phyloP scores from a whole-genome alignment of 805 yeast genomes.

The Wickerhamomyces chaumierensis region DNA sequence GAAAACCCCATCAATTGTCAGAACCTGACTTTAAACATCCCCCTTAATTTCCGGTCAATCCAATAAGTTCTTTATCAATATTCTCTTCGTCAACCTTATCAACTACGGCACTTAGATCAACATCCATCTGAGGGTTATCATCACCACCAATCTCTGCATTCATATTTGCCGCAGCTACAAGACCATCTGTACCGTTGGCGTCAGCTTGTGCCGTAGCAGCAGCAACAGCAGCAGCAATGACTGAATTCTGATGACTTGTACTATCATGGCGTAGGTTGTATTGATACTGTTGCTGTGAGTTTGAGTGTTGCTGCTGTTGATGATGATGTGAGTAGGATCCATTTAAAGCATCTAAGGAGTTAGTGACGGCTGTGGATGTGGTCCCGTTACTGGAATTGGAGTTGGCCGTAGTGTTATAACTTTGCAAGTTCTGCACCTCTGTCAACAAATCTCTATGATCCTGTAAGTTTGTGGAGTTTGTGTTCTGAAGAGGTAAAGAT shows the following conservation, averaged over 20 bases:
- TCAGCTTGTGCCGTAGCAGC: too few relatives aligned
- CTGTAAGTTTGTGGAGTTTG: too few relatives aligned
- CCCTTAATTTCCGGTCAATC: constrained; percentile 6
- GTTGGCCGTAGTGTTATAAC: too few relatives aligned
- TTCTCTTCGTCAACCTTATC: constrained; percentile 8
- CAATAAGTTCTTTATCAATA: constrained; percentile 17
- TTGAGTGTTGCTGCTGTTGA: not conserved
- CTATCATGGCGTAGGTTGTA: not conserved
- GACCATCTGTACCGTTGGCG: too few relatives aligned
- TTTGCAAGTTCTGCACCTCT: too few relatives aligned
- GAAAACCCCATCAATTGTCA: too few relatives aligned
- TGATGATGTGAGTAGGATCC: not conserved
- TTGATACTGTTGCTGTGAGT: not conserved
- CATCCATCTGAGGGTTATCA: not conserved
- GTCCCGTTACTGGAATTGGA: too few relatives aligned
- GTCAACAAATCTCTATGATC: too few relatives aligned
- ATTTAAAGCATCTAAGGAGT: too few relatives aligned
- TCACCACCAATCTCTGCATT: not conserved
- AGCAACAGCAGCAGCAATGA: not conserved
- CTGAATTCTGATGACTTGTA: not conserved
- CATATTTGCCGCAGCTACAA: not conserved
- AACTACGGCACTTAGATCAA: not conserved
- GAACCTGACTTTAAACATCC: too few relatives aligned
- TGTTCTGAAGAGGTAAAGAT: too few relatives aligned
- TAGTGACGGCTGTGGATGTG: too few relatives aligned